A percentile compares a stretch with the other conserved stretches of the same genome.
Evolutionary conservation across 2,329 filamentous ascomycete species (phyloP).

Genomic region (Penicillium sp.): DNA sequence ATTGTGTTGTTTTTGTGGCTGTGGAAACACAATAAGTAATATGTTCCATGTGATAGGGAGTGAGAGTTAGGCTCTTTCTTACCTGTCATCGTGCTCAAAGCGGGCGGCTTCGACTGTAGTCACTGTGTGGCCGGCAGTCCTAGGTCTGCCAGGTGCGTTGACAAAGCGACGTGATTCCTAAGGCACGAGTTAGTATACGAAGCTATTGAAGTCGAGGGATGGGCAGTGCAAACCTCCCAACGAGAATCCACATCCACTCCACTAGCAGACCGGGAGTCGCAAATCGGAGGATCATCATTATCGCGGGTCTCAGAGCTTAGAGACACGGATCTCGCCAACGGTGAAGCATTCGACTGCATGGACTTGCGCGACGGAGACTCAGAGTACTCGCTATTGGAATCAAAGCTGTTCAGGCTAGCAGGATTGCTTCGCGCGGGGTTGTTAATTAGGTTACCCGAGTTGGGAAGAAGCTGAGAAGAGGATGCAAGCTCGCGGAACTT

Average conservation of each 20-base stretch:
- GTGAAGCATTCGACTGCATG: slow-evolving; percentile 37
- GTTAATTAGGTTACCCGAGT: slow-evolving; percentile 30
- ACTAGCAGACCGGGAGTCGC: slow-evolving; percentile 36
- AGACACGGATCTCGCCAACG: slow-evolving; percentile 37
- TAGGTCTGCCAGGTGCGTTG: slow-evolving; percentile 30
- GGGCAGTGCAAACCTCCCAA: slow-evolving; percentile 35
- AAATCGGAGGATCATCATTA: slow-evolving; percentile 19
- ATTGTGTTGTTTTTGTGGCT: slow-evolving; percentile 34
- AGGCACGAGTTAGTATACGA: slow-evolving; percentile 14
- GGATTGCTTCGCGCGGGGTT: slow-evolving; percentile 30
- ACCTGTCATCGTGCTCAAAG: slow-evolving; percentile 36
- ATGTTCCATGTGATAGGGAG: neutral
- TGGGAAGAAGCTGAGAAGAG: slow-evolving; percentile 65
- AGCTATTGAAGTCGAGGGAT: neutral
- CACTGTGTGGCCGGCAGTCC: slow-evolving; percentile 30
- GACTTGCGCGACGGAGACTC: slow-evolving; percentile 38
- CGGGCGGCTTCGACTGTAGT: slow-evolving; percentile 25
- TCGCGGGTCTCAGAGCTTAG: slow-evolving; percentile 33
- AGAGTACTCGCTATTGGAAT: slow-evolving; percentile 40
- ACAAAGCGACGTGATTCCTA: slow-evolving; percentile 36
- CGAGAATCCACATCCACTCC: slow-evolving; percentile 40
- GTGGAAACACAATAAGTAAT: neutral
- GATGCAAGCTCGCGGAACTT: slow-evolving; percentile 82
- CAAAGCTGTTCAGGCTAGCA: slow-evolving; percentile 36
- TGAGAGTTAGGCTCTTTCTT: slow-evolving; percentile 2